Conservation (phyloP, 306 rosid species). For the Fragaria iinumae region DNA sequence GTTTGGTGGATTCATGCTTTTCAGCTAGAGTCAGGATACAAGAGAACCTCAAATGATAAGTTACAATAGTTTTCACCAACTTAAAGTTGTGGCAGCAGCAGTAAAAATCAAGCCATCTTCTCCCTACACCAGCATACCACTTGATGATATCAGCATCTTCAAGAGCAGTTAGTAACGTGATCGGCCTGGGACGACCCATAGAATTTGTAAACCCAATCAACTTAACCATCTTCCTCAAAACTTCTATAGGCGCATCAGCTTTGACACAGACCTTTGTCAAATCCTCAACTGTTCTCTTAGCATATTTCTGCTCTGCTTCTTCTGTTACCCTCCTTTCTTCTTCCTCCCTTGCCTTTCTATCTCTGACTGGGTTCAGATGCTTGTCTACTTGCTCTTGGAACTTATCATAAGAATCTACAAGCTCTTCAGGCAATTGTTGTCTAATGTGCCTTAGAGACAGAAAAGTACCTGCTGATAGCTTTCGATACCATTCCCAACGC, state of each 20-base stretch:
- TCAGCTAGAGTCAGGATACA: conserved; percentile 87
- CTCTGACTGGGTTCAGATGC: conserved; percentile 67
- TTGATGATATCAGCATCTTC: conserved; percentile 79
- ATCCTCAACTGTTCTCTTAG: conserved; percentile 67
- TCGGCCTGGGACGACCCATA: conserved; percentile 86
- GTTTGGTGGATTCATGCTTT: conserved; percentile 82
- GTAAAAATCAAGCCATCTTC: conserved; percentile 84
- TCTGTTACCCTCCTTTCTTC: conserved; percentile 58
- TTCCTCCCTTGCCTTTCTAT: conserved; percentile 51
- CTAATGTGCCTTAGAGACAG: conserved; percentile 73
- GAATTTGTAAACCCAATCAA: conserved; percentile 79
- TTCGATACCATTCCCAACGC: conserved; percentile 66
- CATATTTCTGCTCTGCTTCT: conserved; percentile 69
- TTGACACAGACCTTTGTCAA: conserved; percentile 74
- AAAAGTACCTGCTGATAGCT: conserved; percentile 64
- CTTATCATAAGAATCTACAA: conserved; percentile 70
- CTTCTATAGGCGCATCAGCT: conserved; percentile 76
- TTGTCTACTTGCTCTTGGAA: conserved; percentile 77
- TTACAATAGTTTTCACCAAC: conserved; percentile 70
- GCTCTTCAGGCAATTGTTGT: conserved; percentile 67
- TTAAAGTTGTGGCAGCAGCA: conserved; percentile 88
- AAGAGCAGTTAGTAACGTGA: conserved; percentile 59
- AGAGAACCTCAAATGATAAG: conserved; percentile 88
- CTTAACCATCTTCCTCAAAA: conserved; percentile 67
- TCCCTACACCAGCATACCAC: conserved; percentile 87